Base-by-base conservation (phyloP, 805 yeast species). In the Schizosaccharomyces octosporus region DNA sequence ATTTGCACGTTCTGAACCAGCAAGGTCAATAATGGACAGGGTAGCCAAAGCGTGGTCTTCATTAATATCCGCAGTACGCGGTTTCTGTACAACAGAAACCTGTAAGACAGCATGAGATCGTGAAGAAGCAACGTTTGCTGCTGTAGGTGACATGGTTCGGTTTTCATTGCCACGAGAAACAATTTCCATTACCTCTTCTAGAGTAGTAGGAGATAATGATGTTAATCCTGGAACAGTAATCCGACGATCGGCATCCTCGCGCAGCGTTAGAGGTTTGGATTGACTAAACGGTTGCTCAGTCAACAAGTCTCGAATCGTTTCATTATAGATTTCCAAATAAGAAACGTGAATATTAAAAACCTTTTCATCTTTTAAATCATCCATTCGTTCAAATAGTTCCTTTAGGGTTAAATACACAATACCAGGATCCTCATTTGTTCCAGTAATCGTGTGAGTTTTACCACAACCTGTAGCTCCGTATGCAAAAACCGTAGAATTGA, bases 261-360 rank as follows among this genome's bases (percentile, higher is more conserved):
- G 78, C 59, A 88, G 67, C 90, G 97, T 84, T 62, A 86, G 94
- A 66, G 79, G 79, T 65, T 79, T 83, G 1, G 61, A 62, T 61
- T 65, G 62, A 15, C 65, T 69, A 15, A 62, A 64, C 31, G 63
- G 61, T 17, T n/a, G 42, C 29, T 62, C 61, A 2, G 72, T 69
- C 29, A 87, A 72, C 51, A 90, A 73, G 70, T 90, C 98, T 54
- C 78, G 74, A 43, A 93, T 79, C 17, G 73, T 77, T 63, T 93
- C 97, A 67, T 89, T 90, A 73, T 90, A 89, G 54, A 90, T 87
- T 69, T 90, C 97, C 66, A 90, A 73, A 67, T 84, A 90, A 6
- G 72, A 66, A 5, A 57, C 73, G 71, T 69, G 19, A 75, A 68
- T 21, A 70, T 69, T 4, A 68, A 68, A 43, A 70, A 69, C 0